These are phyloP conservation scores for Ogataea siamensis DNA, from an alignment of 805 yeast species.

Conservation along the genomic window DNA sequence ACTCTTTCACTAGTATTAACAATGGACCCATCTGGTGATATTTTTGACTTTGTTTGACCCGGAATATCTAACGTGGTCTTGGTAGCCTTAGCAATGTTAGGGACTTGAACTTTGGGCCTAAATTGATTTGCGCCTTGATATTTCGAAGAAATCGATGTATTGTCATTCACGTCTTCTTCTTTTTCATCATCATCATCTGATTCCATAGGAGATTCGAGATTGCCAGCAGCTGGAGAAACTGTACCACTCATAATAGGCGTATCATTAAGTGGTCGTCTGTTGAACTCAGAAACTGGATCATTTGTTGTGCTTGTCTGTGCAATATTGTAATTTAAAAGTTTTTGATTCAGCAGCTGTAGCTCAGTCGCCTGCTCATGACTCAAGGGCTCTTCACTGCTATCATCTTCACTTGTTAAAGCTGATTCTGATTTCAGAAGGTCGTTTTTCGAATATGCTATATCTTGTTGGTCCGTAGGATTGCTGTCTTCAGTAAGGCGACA, in stretches of 20 bases:
- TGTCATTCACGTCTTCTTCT: conserved; percentile 8
- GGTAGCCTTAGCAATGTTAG: background rate
- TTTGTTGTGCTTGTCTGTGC: background rate
- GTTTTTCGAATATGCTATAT: too few relatives aligned
- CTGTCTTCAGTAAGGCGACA: too few relatives aligned
- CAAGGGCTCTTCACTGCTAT: background rate
- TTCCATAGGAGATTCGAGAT: conserved; percentile 25
- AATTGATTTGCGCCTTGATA: background rate
- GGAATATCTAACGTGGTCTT: conserved; percentile 84
- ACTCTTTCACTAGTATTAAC: conserved; percentile 63
- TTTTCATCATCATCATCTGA: conserved; percentile 25
- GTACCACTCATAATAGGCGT: conserved; percentile 64
- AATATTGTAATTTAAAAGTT: conserved; percentile 14
- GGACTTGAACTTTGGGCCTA: background rate
- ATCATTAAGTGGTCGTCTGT: conserved; percentile 70
- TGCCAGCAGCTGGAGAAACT: conserved; percentile 46
- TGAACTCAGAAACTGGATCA: conserved; percentile 45
- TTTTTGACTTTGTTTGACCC: conserved; percentile 80
- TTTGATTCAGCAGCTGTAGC: conserved; percentile 1
- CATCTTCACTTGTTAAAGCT: conserved; percentile 27
- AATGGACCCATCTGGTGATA: conserved; percentile 71
- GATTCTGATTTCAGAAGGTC: too few relatives aligned
- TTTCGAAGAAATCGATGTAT: background rate
- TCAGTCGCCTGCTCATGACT: background rate
- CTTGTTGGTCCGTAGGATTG: too few relatives aligned